Base-by-base conservation (phyloP, 768 basidiomycete species). In the Peribolospora baueri region DNA sequence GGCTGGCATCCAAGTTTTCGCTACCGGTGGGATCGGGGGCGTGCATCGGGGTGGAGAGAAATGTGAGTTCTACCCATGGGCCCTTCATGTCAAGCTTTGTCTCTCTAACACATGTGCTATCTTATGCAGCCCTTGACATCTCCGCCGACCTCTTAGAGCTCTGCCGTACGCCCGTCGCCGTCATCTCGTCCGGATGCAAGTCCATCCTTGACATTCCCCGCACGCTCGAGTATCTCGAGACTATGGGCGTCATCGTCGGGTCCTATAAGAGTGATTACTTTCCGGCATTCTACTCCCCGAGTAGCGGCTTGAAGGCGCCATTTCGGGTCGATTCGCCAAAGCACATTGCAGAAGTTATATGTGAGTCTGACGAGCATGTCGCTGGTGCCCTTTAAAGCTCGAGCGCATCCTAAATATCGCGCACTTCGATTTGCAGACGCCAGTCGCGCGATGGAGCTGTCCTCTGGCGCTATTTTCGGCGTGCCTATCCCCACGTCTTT, bases 121-220 rank as follows among this genome's bases (percentile, higher is more conserved):
- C 38, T 46, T 25, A 13, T 10, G 41, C 61, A 93, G 86, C 84
- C 13, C 78, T 97, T 77, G 91, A 98, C 63, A 71, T 98, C 39
- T 95, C 91, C 11, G 87, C 91, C 11, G 91, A 98, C 65, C 72
- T 98, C 11, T 79, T 80, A 7, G 87, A 95, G 65, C 75, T 98
- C 42, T 73, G 82, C 25, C 75, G 84, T 14, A 91, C 85, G 61
- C 82, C 88, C 25, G 84, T 97, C 48, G 87, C 82, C 3, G 74
- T 98, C 42, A 78, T 97, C 7, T 91, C 90, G 13, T 82, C 88
- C 7, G 93, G 93, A 8, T 79, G 84, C 14, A 98, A 97, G 66
- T 85, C 83, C 0, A 95, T 98, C 58, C 67, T 98, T 47, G 93
- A 98, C 65, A 88, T 97, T 57, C 82, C 82, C 56, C 61, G 69